These are phyloP conservation scores for Clarireedia monteithiana DNA, from an alignment of 2,329 filamentous ascomycete genomes.

Conservation along the genomic window DNA sequence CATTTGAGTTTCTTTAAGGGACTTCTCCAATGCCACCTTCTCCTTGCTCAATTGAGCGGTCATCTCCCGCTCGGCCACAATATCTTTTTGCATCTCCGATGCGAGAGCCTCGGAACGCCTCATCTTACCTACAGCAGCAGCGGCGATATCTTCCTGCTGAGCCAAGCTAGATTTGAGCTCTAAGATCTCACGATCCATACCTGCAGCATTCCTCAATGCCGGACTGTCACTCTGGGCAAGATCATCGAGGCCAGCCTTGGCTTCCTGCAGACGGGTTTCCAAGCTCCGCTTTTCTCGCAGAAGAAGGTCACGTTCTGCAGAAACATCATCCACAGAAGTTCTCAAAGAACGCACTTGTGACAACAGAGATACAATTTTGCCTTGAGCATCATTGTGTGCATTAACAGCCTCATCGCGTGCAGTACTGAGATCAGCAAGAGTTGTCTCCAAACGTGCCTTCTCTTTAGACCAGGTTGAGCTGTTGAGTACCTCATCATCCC, in stretches of 20 bases:
- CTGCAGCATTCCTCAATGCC: conserved; percentile 81
- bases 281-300: conserved; percentile 85
- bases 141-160: conserved; percentile 87
- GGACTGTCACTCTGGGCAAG: conserved; percentile 79
- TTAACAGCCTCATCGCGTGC: conserved; percentile 91
- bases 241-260: conserved; percentile 81
- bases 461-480: conserved; percentile 98
- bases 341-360: conserved; percentile 83
- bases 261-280: conserved; percentile 78
- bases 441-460: conserved; percentile 84
- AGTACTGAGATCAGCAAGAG: conserved; percentile 77
- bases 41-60: conserved; percentile 79
- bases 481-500: conserved; percentile 97
- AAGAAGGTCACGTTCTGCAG: conserved; percentile 76
- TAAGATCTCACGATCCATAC: conserved; percentile 79
- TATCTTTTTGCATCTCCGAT: conserved; percentile 87
- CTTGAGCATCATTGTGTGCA: conserved; percentile 90
- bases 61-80: conserved; percentile 74
- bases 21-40: conserved; percentile 84
- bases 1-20: conserved; percentile 82
- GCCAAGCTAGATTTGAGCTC: conserved; percentile 83
- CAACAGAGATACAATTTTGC: conserved; percentile 82
- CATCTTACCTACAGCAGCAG: conserved; percentile 95
- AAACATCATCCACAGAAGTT: conserved; percentile 76
- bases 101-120: conserved; percentile 80